phyloP scores from a whole-genome alignment of 2,329 filamentous ascomycete species.

The Annulohypoxylon truncatum region DNA sequence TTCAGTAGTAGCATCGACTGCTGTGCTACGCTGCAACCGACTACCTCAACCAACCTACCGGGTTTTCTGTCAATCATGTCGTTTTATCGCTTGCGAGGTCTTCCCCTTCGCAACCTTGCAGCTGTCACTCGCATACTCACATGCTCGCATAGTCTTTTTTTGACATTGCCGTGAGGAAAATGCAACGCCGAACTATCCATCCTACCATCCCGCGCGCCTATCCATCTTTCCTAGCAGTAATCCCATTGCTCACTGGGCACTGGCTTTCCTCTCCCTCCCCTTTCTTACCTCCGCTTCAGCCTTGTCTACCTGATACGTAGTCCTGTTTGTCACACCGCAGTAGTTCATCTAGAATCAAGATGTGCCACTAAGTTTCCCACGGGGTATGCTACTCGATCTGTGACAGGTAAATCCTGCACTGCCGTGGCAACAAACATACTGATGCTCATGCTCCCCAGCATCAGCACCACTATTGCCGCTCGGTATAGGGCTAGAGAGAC shows the following conservation, averaged over 20 bases:
- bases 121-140: slow-evolving; percentile 33
- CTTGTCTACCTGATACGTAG: slow-evolving; percentile 38
- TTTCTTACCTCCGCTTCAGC: slow-evolving; percentile 30
- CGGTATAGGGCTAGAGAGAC: neutral
- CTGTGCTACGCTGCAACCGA: slow-evolving; percentile 34
- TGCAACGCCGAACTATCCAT: slow-evolving; percentile 22
- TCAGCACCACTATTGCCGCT: neutral
- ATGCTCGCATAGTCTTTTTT: slow-evolving; percentile 18
- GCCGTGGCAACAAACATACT: slow-evolving; percentile 17
- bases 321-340: slow-evolving; percentile 38
- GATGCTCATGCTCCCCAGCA: slow-evolving; percentile 1
- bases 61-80: slow-evolving; percentile 32
- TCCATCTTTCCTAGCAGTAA: slow-evolving; percentile 11
- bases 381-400: slow-evolving; percentile 15
- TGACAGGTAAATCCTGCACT: slow-evolving; percentile 18
- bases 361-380: slow-evolving; percentile 25
- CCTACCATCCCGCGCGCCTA: slow-evolving; percentile 29
- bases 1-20: slow-evolving; percentile 25
- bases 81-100: slow-evolving; percentile 5
- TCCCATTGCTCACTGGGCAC: slow-evolving; percentile 8
- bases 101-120: slow-evolving; percentile 24
- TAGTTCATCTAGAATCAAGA: slow-evolving; percentile 37
- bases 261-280: neutral
- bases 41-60: slow-evolving; percentile 36
- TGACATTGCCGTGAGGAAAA: slow-evolving; percentile 8